A percentile compares a stretch with the other conserved stretches of the same genome.
Evolutionary conservation across 139 green algal species (phyloP).

Genomic region (Chlorella sp.): DNA sequence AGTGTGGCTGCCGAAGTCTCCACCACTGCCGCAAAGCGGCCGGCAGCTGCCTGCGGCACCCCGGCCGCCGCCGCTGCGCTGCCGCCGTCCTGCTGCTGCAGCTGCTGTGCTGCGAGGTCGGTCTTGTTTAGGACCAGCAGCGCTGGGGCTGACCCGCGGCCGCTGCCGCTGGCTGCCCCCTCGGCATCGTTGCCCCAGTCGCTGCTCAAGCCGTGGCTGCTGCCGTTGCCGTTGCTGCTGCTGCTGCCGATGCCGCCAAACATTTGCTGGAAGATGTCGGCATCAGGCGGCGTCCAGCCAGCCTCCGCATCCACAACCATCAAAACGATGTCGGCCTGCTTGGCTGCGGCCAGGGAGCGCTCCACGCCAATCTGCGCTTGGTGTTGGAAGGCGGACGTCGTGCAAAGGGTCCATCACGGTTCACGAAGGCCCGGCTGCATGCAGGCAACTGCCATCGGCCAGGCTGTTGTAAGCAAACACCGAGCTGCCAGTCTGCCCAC

Average conservation of each 20-base stretch:
- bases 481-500: no score
- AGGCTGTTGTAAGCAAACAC: no score
- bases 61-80: neutral
- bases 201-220: conserved; percentile 1
- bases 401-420: no score
- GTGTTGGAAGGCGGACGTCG: no score
- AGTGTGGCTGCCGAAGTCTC: conserved; percentile 68
- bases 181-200: conserved; percentile 11
- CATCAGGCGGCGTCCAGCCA: conserved; percentile 81
- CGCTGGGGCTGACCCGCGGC: conserved; percentile 10
- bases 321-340: conserved; percentile 83
- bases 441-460: no score
- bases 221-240: neutral
- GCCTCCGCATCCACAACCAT: conserved; percentile 83
- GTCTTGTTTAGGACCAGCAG: conserved; percentile 94
- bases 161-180: neutral
- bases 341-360: conserved; percentile 61
- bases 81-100: neutral
- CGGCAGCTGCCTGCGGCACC: conserved; percentile 20
- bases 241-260: conserved; percentile 42
- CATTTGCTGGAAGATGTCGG: conserved; percentile 58
- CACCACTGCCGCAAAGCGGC: conserved; percentile 55
- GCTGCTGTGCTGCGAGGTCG: conserved; percentile 66
- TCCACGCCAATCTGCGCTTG: conserved; percentile 74
- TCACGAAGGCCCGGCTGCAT: no score